A percentile compares a stretch with the other conserved stretches of the same genome.
Conservation (phyloP, 1,139 yeast species). For the Petasospora fabianii region DNA sequence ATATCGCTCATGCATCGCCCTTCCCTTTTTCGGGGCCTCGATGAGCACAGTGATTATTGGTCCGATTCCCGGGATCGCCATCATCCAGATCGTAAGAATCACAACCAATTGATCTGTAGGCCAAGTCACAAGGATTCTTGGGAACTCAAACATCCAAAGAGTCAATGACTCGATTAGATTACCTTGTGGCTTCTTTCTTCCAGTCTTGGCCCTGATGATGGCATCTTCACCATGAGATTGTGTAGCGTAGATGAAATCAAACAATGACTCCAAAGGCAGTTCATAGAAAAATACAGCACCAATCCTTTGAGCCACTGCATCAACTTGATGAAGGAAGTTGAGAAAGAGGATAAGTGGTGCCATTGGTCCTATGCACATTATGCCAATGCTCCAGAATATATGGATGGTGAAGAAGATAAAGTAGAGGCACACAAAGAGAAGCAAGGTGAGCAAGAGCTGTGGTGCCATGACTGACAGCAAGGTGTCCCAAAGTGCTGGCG, state of each 20-base stretch:
- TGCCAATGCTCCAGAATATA: slow-evolving; percentile 5
- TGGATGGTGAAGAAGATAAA: slow-evolving; percentile 5
- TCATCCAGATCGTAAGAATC: slow-evolving; percentile 7
- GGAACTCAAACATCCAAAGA: slow-evolving; percentile 1
- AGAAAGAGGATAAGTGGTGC: slow-evolving; percentile 7
- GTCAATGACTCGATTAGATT: neutral
- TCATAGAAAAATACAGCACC: slow-evolving; percentile 11
- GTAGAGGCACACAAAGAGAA: slow-evolving; percentile 5
- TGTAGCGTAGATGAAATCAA: slow-evolving; percentile 9
- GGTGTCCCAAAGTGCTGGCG: slow-evolving; percentile 13
- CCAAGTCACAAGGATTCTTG: slow-evolving; percentile 4
- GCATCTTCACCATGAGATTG: slow-evolving; percentile 1
- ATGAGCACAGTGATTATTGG: slow-evolving; percentile 8
- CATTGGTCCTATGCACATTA: slow-evolving; percentile 10
- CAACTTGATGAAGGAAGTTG: slow-evolving; percentile 10
- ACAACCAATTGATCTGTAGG: slow-evolving; percentile 4
- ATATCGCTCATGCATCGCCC: slow-evolving; percentile 9
- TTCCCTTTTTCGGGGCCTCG: slow-evolving; percentile 11
- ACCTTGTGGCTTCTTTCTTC: neutral
- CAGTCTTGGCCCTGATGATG: slow-evolving; percentile 6
- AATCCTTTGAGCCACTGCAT: slow-evolving; percentile 8
- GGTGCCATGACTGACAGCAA: slow-evolving; percentile 8
- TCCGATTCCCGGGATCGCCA: slow-evolving; percentile 9
- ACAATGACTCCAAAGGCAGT: slow-evolving; percentile 9
- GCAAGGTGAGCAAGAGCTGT: slow-evolving; percentile 4